These are phyloP conservation scores for Phalaenopsis hybrid DNA, from an alignment of 116 monocot species.

Conservation along the genomic window DNA sequence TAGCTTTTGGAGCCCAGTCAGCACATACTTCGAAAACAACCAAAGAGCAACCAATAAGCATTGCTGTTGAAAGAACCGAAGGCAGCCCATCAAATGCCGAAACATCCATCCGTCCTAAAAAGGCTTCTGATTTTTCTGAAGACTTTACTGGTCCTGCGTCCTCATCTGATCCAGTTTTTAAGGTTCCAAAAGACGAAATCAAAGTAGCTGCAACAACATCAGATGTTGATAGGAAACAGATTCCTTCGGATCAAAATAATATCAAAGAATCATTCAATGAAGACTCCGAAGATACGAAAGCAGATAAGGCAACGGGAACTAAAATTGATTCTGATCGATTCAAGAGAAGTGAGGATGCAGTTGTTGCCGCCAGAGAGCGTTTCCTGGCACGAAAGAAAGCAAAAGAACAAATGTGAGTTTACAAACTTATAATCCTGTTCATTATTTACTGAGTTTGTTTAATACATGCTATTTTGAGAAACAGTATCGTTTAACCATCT, in stretches of 20 bases:
- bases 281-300: background rate
- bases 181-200: slow-evolving; percentile 5
- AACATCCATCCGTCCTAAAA: background rate
- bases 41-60: slow-evolving; percentile 11
- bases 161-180: slow-evolving; percentile 2
- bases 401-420: slow-evolving; percentile 22
- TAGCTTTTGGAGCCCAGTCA: slow-evolving; percentile 65
- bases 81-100: slow-evolving; percentile 3
- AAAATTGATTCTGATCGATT: slow-evolving; percentile 21
- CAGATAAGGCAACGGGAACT: slow-evolving; percentile 6
- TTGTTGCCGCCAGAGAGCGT: slow-evolving; percentile 66
- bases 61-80: slow-evolving; percentile 4
- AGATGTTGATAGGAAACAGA: too few species aligned
- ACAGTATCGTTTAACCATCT: background rate
- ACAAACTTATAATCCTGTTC: background rate
- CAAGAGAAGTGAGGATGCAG: slow-evolving; percentile 62
- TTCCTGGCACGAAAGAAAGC: slow-evolving; percentile 73
- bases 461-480: background rate
- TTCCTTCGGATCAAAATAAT: background rate
- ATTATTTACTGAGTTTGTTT: background rate
- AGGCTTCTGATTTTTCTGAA: background rate
- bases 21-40: slow-evolving; percentile 17
- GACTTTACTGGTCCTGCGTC: background rate
- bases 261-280: background rate
- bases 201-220: background rate